Conservation (phyloP, 129 eudicot genomes). For the Dittrichia graveolens region DNA sequence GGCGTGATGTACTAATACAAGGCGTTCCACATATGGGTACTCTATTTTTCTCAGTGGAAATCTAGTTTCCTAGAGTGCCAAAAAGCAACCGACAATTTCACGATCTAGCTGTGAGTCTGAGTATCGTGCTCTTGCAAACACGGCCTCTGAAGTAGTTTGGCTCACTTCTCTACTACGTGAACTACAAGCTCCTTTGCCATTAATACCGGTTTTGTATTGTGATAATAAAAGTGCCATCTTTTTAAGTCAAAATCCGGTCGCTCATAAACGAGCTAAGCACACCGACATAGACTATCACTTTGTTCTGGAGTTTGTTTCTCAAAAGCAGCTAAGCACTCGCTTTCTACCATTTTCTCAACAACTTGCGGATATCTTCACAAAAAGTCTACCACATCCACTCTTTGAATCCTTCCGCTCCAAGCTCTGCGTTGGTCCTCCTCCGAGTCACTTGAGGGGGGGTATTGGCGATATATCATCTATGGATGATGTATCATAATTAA, state of each 20-base stretch:
- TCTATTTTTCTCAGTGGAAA: not conserved
- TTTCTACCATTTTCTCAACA: not conserved
- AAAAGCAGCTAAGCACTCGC: not conserved
- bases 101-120: not conserved
- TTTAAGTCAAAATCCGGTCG: too few relatives aligned
- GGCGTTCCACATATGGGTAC: not conserved
- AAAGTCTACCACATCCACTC: not conserved
- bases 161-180: not conserved
- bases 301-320: not conserved
- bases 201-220: too few relatives aligned
- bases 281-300: not conserved
- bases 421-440: not conserved
- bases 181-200: not conserved
- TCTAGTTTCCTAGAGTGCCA: not conserved
- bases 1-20: not conserved
- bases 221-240: too few relatives aligned
- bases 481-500: not conserved
- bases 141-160: not conserved
- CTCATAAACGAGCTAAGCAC: not conserved
- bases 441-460: not conserved
- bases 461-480: not conserved
- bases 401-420: not conserved
- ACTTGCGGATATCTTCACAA: not conserved
- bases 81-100: not conserved
- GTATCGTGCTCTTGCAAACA: not conserved